Evolutionary conservation across 225 moss, liverwort and hornwort genomes (phyloP), one percentile per base, ranked within the genome.

Genomic region (Ulota crispa): DNA sequence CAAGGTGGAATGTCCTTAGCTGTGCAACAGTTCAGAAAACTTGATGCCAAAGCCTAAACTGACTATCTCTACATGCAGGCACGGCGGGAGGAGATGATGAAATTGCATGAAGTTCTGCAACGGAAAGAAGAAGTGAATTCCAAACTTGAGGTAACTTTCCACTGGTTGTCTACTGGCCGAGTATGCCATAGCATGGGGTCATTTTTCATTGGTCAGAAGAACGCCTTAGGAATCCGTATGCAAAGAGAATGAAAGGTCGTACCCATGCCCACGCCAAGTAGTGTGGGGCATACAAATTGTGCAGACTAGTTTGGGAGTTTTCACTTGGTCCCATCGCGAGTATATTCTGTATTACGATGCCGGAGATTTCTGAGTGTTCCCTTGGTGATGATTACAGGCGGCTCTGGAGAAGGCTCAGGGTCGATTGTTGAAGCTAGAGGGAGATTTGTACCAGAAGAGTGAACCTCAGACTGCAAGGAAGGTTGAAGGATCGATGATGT

Each of bases 81-180:
- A 61, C 85, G 76, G 43, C 72, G 81, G 62, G 89, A 91, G 72
- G 89, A 91, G 60, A 69, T 87, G 78, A 69, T 81, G 69, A 87
- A 80, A 73, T 65, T 87, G 81, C 62, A 87, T 32, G 85, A 85
- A 78, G 73, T 70, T 66, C 63, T 85, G 62, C 81, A 73, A 59
- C 85, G 71, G 64, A 91, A 85, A 60, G 87, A 85, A 73, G 87
- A 85, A 56, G 62, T 85, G 12, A 65, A 70, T 56, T 54, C 65
- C 37, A 87, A 85, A 71, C 83, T 85, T 30, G 85, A 87, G 89
- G 91, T 91, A 83, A 39, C 9, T 66, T 65, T 72, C 28, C 60
- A 13, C 28, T 42, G 13, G 8, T 69, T 74, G 15, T 50, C 9
- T 63, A 18, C 23, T 1, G 62, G 32, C 55, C 36, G 42, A 26